Evolutionary conservation across 306 rosid genomes (phyloP), one percentile per base, ranked within the genome.

Genomic region (Lotus japonicus): DNA sequence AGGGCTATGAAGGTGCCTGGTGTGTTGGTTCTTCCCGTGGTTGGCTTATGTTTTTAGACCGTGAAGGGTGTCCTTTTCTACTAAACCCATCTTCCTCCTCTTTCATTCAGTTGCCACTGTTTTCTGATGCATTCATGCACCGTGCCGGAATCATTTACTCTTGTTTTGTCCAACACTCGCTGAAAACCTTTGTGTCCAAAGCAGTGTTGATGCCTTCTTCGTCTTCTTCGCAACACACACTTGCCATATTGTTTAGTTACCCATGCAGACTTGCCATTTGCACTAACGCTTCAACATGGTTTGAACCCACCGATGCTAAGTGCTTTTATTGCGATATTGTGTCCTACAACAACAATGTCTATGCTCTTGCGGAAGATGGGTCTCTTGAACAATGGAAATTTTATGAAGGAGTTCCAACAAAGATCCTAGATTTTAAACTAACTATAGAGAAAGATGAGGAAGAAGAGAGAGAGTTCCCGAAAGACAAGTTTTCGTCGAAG

Each of bases 21-120:
- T 72, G 70, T 11, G 21, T 72, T 10, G 77, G 70, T 2, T 72
- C 70, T 62, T 72, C 77, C 13, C 10, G 11, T 31, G 61, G 38
- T 14, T 72, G 41, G 35, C 33, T 62, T 4, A 6, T 51, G 7
- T 7, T 51, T 38, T 44, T 72, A 12, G 38, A 62, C 33, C 10
- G 4, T 2, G 23, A 50, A 1, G 77, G 62, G 10, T 16, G 0
- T 11, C 77, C 77, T 28, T 2, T 52, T 23, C 70, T 72, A 26
- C 56, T 51, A 14, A 39, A 72, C 2, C 77, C 56, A 0, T 14
- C 14, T 15, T 61, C 70, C 5, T 1, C 60, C 1, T 9, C 36
- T 6, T 10, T 0, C 7, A 72, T 72, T 39, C 7, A 14, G 3
- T 5, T 72, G 3, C 71, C 71, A 51, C 35, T 35, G 2, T 64